These are phyloP conservation scores for Brachypodium distachyon DNA, from an alignment of 202 grass and related monocot genomes.

Conservation along the genomic window DNA sequence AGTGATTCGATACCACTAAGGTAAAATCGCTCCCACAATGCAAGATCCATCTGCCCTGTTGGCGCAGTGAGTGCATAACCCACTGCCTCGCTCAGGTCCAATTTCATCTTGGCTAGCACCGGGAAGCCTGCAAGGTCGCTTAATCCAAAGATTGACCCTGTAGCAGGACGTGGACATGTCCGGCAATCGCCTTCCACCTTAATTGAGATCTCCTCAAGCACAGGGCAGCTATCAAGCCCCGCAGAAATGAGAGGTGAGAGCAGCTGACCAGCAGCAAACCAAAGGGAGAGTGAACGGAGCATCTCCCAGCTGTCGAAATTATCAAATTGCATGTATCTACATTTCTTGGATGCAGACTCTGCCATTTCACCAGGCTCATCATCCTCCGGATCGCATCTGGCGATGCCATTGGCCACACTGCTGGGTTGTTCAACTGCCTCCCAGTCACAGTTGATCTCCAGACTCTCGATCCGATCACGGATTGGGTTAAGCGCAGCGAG, in stretches of 20 bases:
- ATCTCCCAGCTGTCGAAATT: conserved; percentile 60
- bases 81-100: conserved; percentile 81
- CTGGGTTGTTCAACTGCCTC: conserved; percentile 18
- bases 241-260: conserved; percentile 56
- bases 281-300: conserved; percentile 72
- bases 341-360: conserved; percentile 54
- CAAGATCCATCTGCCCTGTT: conserved; percentile 80
- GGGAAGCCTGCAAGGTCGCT: conserved; percentile 51
- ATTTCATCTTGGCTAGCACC: conserved; percentile 70
- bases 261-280: conserved; percentile 69
- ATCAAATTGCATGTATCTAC: conserved; percentile 45
- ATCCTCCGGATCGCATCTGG: conserved; percentile 10
- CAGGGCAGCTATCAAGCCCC: conserved; percentile 55
- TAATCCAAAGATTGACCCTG: conserved; percentile 39
- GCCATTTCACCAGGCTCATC: conserved; percentile 29
- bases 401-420: not conserved
- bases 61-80: conserved; percentile 92
- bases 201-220: conserved; percentile 72
- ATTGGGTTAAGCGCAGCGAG: conserved; percentile 51
- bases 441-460: conserved; percentile 85
- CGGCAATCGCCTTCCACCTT: conserved; percentile 92
- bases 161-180: conserved; percentile 32
- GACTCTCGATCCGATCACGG: conserved; percentile 58
- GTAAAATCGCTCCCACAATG: conserved; percentile 88
- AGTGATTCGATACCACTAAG: conserved; percentile 61